phyloP scores from a whole-genome alignment of 108 stramenopile species.

The Skeletonema grethae region DNA sequence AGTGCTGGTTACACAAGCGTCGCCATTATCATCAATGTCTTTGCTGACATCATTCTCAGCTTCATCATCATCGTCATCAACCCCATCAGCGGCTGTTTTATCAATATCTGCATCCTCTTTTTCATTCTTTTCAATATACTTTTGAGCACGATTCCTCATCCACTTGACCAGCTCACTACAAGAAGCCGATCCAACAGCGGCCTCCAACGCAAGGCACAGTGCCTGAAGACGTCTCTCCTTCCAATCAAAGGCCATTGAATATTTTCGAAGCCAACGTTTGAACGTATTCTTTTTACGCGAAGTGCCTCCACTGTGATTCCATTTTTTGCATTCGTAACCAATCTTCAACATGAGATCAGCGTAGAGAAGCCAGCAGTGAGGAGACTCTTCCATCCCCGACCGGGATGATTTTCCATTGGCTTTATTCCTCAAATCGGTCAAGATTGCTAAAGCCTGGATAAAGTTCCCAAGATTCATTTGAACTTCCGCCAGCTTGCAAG shows the following conservation, averaged over 20 bases:
- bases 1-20: background rate
- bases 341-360: constrained; percentile 85
- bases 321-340: constrained; percentile 79
- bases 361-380: constrained; percentile 78
- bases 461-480: constrained; percentile 77
- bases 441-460: constrained; percentile 71
- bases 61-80: constrained; percentile 22
- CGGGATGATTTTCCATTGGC: constrained; percentile 15
- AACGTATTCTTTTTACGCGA: constrained; percentile 76
- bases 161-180: constrained; percentile 55
- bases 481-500: constrained; percentile 70
- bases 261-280: constrained; percentile 82
- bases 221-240: constrained; percentile 81
- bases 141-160: constrained; percentile 55
- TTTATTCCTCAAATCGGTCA: constrained; percentile 75
- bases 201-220: constrained; percentile 75
- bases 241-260: constrained; percentile 80
- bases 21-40: constrained; percentile 1
- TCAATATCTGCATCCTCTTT: constrained; percentile 18
- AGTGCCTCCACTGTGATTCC: constrained; percentile 57
- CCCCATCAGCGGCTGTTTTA: constrained; percentile 8
- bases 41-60: background rate
- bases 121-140: constrained; percentile 22
- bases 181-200: constrained; percentile 68
- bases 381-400: constrained; percentile 65